Conservation (phyloP, 1,139 yeast genomes). For the Yueomyces sp. region DNA sequence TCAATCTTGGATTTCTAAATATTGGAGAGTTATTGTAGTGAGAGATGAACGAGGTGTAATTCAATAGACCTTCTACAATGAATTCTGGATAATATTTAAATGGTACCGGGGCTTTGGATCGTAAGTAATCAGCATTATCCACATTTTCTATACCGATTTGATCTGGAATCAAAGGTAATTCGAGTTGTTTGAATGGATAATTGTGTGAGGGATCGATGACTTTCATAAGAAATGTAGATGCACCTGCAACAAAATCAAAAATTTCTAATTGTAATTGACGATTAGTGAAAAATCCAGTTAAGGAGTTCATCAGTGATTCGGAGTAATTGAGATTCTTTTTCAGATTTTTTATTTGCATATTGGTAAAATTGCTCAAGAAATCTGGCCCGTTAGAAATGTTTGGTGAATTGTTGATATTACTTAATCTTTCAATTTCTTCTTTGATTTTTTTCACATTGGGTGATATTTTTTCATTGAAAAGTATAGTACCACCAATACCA, state of each 20-base stretch:
- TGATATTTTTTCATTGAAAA: constrained; percentile 44
- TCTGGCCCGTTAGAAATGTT: constrained; percentile 13
- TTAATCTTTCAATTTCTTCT: constrained; percentile 33
- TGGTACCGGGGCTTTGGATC: constrained; percentile 56
- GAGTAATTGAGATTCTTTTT: constrained; percentile 30
- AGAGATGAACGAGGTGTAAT: constrained; percentile 55
- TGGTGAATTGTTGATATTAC: constrained; percentile 24
- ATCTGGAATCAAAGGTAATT: constrained; percentile 50
- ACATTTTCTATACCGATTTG: constrained; percentile 44
- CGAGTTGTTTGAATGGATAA: constrained; percentile 44
- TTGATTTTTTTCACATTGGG: constrained; percentile 27
- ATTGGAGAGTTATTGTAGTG: constrained; percentile 50
- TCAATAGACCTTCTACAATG: constrained; percentile 70
- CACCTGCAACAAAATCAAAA: constrained; percentile 67
- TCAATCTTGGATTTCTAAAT: constrained; percentile 38
- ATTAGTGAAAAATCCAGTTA: constrained; percentile 48
- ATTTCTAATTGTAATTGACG: constrained; percentile 47
- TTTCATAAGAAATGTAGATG: constrained; percentile 57
- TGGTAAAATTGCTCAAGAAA: constrained; percentile 23
- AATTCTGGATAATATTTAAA: constrained; percentile 83
- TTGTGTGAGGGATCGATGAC: constrained; percentile 58
- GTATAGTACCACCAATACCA: constrained; percentile 72
- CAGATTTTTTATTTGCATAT: constrained; percentile 34
- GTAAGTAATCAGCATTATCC: constrained; percentile 58
- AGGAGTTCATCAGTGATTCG: constrained; percentile 38